Evolutionary conservation across 805 yeast genomes (phyloP).

Genomic region (Nakazawaea molendinolei): DNA sequence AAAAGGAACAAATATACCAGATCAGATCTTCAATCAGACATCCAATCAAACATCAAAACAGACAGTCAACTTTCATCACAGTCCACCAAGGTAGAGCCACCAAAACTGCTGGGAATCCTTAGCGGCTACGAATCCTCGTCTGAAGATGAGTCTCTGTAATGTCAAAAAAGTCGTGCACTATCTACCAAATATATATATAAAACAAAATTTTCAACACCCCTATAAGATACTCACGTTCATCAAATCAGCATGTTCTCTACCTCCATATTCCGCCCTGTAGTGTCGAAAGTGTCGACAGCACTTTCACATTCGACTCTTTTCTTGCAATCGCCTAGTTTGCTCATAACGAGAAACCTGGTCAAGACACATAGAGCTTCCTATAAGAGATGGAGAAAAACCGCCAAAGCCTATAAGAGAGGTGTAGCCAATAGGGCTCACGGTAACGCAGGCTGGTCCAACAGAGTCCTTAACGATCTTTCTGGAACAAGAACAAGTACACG

Average conservation of each 20-base stretch:
- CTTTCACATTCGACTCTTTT: conserved; percentile 9
- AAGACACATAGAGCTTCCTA: conserved; percentile 86
- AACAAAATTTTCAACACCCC: too few species aligned
- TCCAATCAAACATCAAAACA: too few species aligned
- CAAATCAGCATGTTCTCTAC: conserved; percentile 1
- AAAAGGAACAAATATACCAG: too few species aligned
- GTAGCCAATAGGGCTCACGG: conserved; percentile 90
- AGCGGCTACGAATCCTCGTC: too few species aligned
- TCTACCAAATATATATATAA: too few species aligned
- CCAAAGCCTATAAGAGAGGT: conserved; percentile 55
- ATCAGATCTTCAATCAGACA: too few species aligned
- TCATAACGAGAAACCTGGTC: conserved; percentile 31
- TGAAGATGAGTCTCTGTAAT: too few species aligned
- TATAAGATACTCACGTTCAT: too few species aligned
- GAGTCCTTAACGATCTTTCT: conserved; percentile 51
- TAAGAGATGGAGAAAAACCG: conserved; percentile 77
- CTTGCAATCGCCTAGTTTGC: conserved; percentile 9
- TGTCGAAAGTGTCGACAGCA: background rate
- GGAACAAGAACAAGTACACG: conserved; percentile 48
- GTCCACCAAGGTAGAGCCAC: too few species aligned
- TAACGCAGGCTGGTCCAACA: conserved; percentile 77
- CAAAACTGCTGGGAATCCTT: too few species aligned
- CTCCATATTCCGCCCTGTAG: conserved; percentile 9
- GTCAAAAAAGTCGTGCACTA: too few species aligned
- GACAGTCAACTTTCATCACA: too few species aligned